A percentile compares a stretch with the other conserved stretches of the same genome.
These are phyloP conservation scores for Phytophthora capsici DNA, from an alignment of 352 stramenopile genomes.

Conservation along the genomic window DNA sequence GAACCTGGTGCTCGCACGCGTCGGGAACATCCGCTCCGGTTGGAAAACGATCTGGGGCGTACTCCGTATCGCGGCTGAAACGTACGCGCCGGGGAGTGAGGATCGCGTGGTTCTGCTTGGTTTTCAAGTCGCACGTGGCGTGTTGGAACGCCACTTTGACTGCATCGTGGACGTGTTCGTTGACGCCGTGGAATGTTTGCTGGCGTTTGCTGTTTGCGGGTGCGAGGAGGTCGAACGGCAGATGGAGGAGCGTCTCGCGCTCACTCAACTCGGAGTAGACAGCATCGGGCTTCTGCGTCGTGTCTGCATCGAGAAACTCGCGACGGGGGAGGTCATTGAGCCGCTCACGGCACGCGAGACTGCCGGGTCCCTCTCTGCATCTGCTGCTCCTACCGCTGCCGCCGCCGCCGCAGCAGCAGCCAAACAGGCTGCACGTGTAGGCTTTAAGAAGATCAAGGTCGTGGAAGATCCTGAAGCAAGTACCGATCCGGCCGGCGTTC, in stretches of 20 bases:
- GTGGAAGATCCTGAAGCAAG: slow-evolving; percentile 20
- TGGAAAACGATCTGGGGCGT: slow-evolving; percentile 97
- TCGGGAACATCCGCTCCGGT: slow-evolving; percentile 90
- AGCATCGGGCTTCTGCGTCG: slow-evolving; percentile 65
- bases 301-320: slow-evolving; percentile 79
- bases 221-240: slow-evolving; percentile 67
- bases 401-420: slow-evolving; percentile 17
- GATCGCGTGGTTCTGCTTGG: slow-evolving; percentile 87
- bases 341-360: slow-evolving; percentile 31
- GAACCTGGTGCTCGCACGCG: slow-evolving; percentile 91
- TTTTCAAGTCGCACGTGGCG: slow-evolving; percentile 88
- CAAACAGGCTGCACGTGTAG: slow-evolving; percentile 54
- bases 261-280: slow-evolving; percentile 78
- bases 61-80: slow-evolving; percentile 87
- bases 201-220: slow-evolving; percentile 82
- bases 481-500: slow-evolving; percentile 6
- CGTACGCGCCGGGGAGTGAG: slow-evolving; percentile 70
- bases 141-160: slow-evolving; percentile 81
- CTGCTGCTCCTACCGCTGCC: slow-evolving; percentile 14
- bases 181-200: slow-evolving; percentile 78
- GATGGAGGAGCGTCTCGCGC: slow-evolving; percentile 52
- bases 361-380: slow-evolving; percentile 15
- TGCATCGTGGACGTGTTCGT: slow-evolving; percentile 83
- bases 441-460: slow-evolving; percentile 67
- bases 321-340: slow-evolving; percentile 80